A percentile compares a stretch with the other conserved stretches of the same genome.
Conservation (phyloP, 2,329 filamentous ascomycete genomes). For the Intubia oerlemansii region DNA sequence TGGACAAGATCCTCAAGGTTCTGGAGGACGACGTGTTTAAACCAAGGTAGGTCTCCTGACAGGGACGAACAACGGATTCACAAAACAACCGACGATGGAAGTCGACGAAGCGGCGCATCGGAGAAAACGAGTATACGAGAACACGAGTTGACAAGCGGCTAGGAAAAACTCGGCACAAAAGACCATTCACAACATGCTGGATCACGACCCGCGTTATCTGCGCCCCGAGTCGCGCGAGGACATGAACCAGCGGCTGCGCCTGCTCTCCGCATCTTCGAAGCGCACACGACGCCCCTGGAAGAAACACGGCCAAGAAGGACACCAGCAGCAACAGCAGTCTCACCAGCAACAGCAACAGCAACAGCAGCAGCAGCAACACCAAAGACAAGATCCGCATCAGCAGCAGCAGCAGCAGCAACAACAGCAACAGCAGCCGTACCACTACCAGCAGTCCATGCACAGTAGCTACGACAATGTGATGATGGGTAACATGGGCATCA, state of each 20-base stretch:
- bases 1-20: slow-evolving; percentile 28
- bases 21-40: slow-evolving; percentile 20
- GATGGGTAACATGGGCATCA: too few relatives aligned
- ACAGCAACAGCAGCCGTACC: slow-evolving; percentile 1
- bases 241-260: slow-evolving; percentile 27
- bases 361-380: background rate
- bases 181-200: slow-evolving; percentile 31
- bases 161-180: slow-evolving; percentile 36
- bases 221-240: slow-evolving; percentile 28
- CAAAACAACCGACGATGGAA: too few relatives aligned
- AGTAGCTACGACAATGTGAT: slow-evolving; percentile 3
- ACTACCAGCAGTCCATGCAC: too few relatives aligned
- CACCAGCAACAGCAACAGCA: background rate
- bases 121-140: background rate
- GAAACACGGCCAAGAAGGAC: too few relatives aligned
- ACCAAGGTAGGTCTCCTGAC: slow-evolving; percentile 22
- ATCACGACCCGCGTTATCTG: slow-evolving; percentile 36
- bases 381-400: background rate
- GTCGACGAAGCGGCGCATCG: background rate
- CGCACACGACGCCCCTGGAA: slow-evolving; percentile 10
- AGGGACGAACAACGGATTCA: too few relatives aligned
- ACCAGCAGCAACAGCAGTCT: slow-evolving; percentile 1
- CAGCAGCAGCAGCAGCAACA: slow-evolving; percentile 1
- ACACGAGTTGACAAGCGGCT: background rate
- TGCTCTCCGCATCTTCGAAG: slow-evolving; percentile 19